phyloP scores from a whole-genome alignment of 1,139 yeast genomes.

The Candida sanyaensis region DNA sequence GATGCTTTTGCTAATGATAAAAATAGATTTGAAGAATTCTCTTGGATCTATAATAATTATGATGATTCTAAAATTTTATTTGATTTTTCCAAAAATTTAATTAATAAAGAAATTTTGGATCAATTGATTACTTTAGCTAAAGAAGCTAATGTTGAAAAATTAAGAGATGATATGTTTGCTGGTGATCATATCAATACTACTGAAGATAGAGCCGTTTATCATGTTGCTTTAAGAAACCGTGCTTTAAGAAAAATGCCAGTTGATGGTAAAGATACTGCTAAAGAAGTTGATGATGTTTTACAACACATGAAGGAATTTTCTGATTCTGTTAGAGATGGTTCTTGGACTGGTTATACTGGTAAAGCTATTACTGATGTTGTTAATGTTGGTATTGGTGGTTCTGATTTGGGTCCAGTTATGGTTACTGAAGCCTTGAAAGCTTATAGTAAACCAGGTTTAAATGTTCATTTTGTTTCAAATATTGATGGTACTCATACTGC shows the following conservation, averaged over 20 bases:
- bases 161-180: slow-evolving; percentile 87
- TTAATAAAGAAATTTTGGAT: slow-evolving; percentile 77
- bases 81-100: slow-evolving; percentile 92
- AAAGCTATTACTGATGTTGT: slow-evolving; percentile 91
- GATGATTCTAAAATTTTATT: slow-evolving; percentile 88
- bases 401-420: slow-evolving; percentile 99
- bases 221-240: slow-evolving; percentile 94
- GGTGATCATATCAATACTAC: slow-evolving; percentile 95
- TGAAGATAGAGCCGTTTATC: slow-evolving; percentile 96
- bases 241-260: slow-evolving; percentile 79
- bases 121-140: slow-evolving; percentile 77
- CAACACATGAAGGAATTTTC: slow-evolving; percentile 96
- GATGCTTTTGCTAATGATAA: slow-evolving; percentile 78
- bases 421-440: slow-evolving; percentile 96
- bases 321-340: slow-evolving; percentile 84
- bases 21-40: slow-evolving; percentile 70
- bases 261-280: slow-evolving; percentile 85
- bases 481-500: slow-evolving; percentile 97
- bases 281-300: slow-evolving; percentile 87
- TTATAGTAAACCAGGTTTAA: slow-evolving; percentile 73
- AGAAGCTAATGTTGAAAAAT: slow-evolving; percentile 83
- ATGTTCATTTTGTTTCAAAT: slow-evolving; percentile 93
- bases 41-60: slow-evolving; percentile 76
- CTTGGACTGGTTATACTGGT: slow-evolving; percentile 97
- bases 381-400: slow-evolving; percentile 98